phyloP scores from a whole-genome alignment of 2,329 filamentous ascomycete species.

The Anthostomella pinea region DNA sequence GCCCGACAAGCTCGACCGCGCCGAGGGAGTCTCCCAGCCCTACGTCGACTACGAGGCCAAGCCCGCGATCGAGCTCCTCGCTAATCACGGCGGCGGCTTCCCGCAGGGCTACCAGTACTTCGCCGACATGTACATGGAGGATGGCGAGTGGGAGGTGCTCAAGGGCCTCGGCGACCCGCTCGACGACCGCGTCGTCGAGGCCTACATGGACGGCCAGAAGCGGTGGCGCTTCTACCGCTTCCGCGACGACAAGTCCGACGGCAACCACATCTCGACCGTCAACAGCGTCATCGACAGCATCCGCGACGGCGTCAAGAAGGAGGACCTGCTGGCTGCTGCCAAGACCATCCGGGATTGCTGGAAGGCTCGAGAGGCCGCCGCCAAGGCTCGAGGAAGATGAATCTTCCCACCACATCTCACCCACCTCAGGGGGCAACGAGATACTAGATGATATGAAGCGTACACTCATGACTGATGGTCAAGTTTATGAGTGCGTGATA shows the following conservation, averaged over 20 bases:
- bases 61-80: slow-evolving; percentile 70
- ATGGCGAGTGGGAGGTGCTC: slow-evolving; percentile 78
- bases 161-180: slow-evolving; percentile 72
- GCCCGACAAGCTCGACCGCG: slow-evolving; percentile 64
- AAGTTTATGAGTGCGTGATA: too few species aligned
- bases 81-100: slow-evolving; percentile 60
- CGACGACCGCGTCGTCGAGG: slow-evolving; percentile 88
- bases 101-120: slow-evolving; percentile 61
- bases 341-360: slow-evolving; percentile 74
- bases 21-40: slow-evolving; percentile 60
- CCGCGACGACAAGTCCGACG: slow-evolving; percentile 87
- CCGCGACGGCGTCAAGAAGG: slow-evolving; percentile 75
- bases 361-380: slow-evolving; percentile 59
- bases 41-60: slow-evolving; percentile 77
- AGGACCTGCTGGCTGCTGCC: slow-evolving; percentile 71
- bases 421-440: too few species aligned
- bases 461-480: too few species aligned
- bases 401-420: too few species aligned
- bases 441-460: too few species aligned
- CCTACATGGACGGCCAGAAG: slow-evolving; percentile 70
- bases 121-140: slow-evolving; percentile 64
- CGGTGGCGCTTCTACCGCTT: slow-evolving; percentile 88
- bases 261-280: slow-evolving; percentile 84
- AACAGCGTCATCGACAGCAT: slow-evolving; percentile 88
- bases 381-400: slow-evolving; percentile 15